Conservation (phyloP, 306 rosid species). For the Glycyrrhiza uralensis region DNA sequence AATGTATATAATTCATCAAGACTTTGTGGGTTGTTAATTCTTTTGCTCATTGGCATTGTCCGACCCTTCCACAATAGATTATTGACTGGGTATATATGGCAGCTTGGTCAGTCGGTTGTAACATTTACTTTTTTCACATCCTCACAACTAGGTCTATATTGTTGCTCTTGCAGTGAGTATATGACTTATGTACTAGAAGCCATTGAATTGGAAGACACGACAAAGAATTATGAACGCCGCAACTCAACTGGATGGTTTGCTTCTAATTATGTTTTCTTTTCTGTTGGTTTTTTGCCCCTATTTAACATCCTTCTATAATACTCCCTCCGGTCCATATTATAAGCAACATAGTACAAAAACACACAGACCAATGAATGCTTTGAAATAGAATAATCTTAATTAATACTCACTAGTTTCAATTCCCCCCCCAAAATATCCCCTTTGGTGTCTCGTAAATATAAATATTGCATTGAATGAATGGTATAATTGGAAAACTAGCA, state of each 20-base stretch:
- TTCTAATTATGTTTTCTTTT: not conserved
- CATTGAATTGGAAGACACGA: constrained; percentile 79
- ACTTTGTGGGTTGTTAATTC: not conserved
- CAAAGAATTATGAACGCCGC: constrained; percentile 73
- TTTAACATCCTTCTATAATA: not conserved
- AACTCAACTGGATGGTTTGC: constrained; percentile 87
- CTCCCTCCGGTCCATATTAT: too few species aligned
- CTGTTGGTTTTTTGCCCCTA: not conserved
- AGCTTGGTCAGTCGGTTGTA: constrained; percentile 3
- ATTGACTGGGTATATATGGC: constrained; percentile 8
- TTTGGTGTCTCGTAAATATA: too few species aligned
- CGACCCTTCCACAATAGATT: not conserved
- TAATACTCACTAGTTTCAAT: too few species aligned
- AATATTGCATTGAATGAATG: too few species aligned
- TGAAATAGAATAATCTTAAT: too few species aligned
- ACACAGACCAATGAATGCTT: too few species aligned
- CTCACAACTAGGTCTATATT: not conserved
- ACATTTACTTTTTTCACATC: not conserved
- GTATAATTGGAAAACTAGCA: too few species aligned
- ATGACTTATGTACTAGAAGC: constrained; percentile 79
- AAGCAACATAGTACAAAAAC: too few species aligned
- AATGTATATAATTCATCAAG: not conserved
- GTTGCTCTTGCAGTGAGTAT: constrained; percentile 72
- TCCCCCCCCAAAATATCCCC: too few species aligned
- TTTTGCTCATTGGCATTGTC: constrained; percentile 12